Percentiles rank a stretch among this genome's conserved stretches.
Evolutionary conservation across 176 grass and related monocot genomes (phyloP).

Genomic region (Phoenix dactylifera): DNA sequence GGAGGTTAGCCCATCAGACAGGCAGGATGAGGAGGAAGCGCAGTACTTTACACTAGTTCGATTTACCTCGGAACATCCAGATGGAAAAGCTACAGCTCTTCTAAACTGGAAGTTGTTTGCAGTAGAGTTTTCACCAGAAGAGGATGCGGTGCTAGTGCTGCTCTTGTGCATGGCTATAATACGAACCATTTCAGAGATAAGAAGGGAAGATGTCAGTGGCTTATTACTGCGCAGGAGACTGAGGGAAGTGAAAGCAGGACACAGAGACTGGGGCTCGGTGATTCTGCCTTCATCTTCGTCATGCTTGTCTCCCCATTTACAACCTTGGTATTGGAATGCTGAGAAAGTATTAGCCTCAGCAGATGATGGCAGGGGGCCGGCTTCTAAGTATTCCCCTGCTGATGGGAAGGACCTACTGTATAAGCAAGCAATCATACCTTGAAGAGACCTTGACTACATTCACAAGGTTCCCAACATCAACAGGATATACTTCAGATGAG

Average conservation of each 20-base stretch:
- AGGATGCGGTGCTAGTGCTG: conserved; percentile 62
- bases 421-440: conserved; percentile 64
- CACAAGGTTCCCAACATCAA: no score
- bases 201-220: conserved; percentile 56
- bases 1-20: conserved; percentile 22
- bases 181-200: conserved; percentile 61
- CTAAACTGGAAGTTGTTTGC: conserved; percentile 76
- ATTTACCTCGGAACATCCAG: conserved; percentile 37
- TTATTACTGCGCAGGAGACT: conserved; percentile 71
- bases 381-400: conserved; percentile 49
- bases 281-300: conserved; percentile 39
- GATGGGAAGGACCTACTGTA: conserved; percentile 77
- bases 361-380: conserved; percentile 18
- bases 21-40: conserved; percentile 34
- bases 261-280: conserved; percentile 69
- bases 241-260: conserved; percentile 38
- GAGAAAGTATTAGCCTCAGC: conserved; percentile 40
- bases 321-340: conserved; percentile 71
- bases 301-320: conserved; percentile 34
- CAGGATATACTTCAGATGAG: no score
- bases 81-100: conserved; percentile 56
- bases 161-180: conserved; percentile 65
- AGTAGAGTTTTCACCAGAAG: conserved; percentile 69
- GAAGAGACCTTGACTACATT: not conserved
- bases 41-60: conserved; percentile 66